phyloP scores from a whole-genome alignment of 176 grass and related monocot genomes.

The Oropetium thomaeum region DNA sequence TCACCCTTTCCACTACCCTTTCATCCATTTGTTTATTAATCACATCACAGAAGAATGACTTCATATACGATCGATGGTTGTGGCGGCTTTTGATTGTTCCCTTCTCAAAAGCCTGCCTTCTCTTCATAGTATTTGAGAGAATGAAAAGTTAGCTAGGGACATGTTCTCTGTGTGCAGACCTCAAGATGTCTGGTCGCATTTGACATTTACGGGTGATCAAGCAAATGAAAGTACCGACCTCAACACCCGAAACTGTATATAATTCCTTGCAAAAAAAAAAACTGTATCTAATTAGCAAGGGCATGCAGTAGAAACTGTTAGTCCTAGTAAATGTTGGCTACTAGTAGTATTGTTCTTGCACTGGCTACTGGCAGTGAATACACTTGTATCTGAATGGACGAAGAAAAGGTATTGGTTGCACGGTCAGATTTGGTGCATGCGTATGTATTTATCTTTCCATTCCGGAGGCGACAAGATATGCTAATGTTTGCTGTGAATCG shows the following conservation, averaged over 20 bases:
- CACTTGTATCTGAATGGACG: not conserved
- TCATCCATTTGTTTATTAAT: slow-evolving; percentile 15
- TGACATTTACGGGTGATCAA: not conserved
- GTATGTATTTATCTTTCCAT: not conserved
- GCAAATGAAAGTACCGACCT: too few relatives aligned
- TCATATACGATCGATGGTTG: not conserved
- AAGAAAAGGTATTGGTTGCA: not conserved
- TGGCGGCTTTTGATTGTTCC: slow-evolving; percentile 28
- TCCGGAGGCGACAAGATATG: not conserved
- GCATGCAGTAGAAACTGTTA: too few relatives aligned
- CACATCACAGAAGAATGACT: not conserved
- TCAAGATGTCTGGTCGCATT: not conserved
- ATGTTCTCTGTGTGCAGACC: not conserved
- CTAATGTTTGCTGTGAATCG: not conserved
- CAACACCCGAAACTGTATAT: too few relatives aligned
- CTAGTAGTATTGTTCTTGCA: too few relatives aligned
- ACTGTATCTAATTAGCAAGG: too few relatives aligned
- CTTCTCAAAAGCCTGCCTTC: slow-evolving; percentile 6
- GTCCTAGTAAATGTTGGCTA: too few relatives aligned
- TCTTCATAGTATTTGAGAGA: slow-evolving; percentile 8
- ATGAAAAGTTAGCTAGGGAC: not conserved
- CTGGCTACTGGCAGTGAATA: not conserved
- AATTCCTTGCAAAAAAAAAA: too few relatives aligned
- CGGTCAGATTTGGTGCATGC: not conserved
- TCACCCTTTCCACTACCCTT: not conserved